A percentile compares a stretch with the other conserved stretches of the same genome.
Evolutionary conservation across 2,329 filamentous ascomycete species (phyloP).

Genomic region (Neofusicoccum sp.): DNA sequence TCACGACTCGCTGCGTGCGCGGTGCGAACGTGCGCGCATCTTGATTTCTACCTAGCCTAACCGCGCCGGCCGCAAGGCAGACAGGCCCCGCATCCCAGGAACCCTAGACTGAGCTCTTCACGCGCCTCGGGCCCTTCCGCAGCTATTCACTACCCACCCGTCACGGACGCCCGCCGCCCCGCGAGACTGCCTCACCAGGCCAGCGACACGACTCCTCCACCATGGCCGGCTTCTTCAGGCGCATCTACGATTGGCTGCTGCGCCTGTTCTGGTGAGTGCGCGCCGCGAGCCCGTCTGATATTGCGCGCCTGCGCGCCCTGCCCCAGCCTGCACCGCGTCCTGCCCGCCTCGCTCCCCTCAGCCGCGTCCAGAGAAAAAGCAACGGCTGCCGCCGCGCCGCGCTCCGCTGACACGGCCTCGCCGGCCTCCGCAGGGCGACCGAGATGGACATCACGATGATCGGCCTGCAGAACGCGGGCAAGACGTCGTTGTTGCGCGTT

Average conservation of each 20-base stretch:
- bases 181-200: background rate
- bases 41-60: slow-evolving; percentile 10
- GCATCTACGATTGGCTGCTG: slow-evolving; percentile 97
- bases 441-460: slow-evolving; percentile 99
- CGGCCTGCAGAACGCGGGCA: slow-evolving; percentile 95
- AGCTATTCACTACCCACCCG: slow-evolving; percentile 12
- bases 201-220: background rate
- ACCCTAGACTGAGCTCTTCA: slow-evolving; percentile 16
- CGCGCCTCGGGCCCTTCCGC: slow-evolving; percentile 15
- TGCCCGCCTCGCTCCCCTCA: background rate
- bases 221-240: slow-evolving; percentile 90
- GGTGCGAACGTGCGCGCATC: background rate
- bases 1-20: slow-evolving; percentile 9
- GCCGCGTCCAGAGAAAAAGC: background rate
- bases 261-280: slow-evolving; percentile 87
- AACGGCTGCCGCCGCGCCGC: background rate
- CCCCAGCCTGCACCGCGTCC: background rate
- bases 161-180: background rate
- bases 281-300: background rate
- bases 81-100: slow-evolving; percentile 17
- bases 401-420: slow-evolving; percentile 25
- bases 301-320: slow-evolving; percentile 18
- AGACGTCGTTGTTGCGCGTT: slow-evolving; percentile 90
- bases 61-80: slow-evolving; percentile 10
- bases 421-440: slow-evolving; percentile 67